Conservation (phyloP, 140 eudicot genomes). For the Cichorium intybus region DNA sequence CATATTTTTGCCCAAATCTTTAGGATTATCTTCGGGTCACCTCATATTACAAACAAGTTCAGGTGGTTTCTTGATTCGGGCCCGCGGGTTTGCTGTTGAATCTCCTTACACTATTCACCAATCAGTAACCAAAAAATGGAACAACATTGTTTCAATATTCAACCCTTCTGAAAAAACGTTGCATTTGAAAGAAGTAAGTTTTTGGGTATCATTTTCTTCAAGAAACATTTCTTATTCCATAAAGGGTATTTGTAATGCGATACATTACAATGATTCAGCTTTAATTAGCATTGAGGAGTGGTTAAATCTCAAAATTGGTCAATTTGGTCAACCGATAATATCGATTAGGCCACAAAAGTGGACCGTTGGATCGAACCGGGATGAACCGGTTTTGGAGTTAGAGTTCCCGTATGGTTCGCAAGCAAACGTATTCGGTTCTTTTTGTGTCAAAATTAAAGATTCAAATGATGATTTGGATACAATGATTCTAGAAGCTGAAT, state of each 20-base stretch:
- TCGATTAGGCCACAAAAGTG: constrained; percentile 69
- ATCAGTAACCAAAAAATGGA: constrained; percentile 2
- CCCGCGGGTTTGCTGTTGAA: constrained; percentile 63
- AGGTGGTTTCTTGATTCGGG: constrained; percentile 80
- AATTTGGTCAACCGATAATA: constrained; percentile 37
- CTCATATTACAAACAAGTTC: constrained; percentile 70
- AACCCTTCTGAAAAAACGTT: constrained; percentile 71
- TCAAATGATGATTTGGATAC: constrained; percentile 39
- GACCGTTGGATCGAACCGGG: constrained; percentile 54
- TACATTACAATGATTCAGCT: constrained; percentile 24
- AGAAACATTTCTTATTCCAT: constrained; percentile 42
- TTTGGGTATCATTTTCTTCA: constrained; percentile 55
- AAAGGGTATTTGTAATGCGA: constrained; percentile 46
- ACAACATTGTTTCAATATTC: constrained; percentile 43
- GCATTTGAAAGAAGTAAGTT: constrained; percentile 65
- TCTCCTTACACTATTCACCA: constrained; percentile 63
- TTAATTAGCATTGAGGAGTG: constrained; percentile 38
- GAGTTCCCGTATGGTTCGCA: constrained; percentile 44
- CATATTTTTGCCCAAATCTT: constrained; percentile 55
- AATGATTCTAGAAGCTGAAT: constrained; percentile 55
- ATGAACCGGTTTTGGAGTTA: constrained; percentile 55
- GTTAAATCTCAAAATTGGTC: constrained; percentile 42
- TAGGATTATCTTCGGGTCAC: constrained; percentile 73
- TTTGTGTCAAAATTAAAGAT: constrained; percentile 54
- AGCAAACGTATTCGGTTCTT: constrained; percentile 44